These are phyloP conservation scores for Tolypocladium capitatum DNA, from an alignment of 2,329 filamentous ascomycete species.

Conservation along the genomic window DNA sequence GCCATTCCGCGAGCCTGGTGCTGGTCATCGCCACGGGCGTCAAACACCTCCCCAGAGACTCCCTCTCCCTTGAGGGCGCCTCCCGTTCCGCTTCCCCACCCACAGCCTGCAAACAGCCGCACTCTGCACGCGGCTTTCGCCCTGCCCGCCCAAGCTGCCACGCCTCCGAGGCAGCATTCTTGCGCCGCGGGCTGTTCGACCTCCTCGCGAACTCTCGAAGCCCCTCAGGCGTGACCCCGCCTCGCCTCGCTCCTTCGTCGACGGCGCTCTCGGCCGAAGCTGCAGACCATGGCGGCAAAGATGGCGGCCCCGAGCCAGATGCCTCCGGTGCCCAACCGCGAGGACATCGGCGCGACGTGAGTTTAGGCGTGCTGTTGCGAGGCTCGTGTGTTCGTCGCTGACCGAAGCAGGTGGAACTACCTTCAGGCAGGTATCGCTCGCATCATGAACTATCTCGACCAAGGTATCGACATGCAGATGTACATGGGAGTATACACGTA, in stretches of 20 bases:
- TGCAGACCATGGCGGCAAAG: slow-evolving; percentile 18
- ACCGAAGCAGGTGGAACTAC: slow-evolving; percentile 63
- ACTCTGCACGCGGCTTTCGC: background rate
- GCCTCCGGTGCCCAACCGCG: slow-evolving; percentile 46
- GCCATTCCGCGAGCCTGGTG: background rate
- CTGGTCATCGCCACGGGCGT: background rate
- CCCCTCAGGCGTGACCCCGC: slow-evolving; percentile 2
- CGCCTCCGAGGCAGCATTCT: background rate
- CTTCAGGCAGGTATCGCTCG: slow-evolving; percentile 77
- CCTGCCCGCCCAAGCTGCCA: background rate
- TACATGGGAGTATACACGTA: slow-evolving; percentile 97
- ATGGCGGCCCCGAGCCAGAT: slow-evolving; percentile 28
- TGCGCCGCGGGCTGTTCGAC: background rate
- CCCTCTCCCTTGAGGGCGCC: background rate
- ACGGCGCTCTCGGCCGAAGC: background rate
- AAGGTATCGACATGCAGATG: slow-evolving; percentile 88
- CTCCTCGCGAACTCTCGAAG: background rate
- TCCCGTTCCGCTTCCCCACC: background rate
- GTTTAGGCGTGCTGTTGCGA: slow-evolving; percentile 4
- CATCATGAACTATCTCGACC: slow-evolving; percentile 86
- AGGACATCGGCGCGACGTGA: slow-evolving; percentile 44
- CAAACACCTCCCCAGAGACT: background rate
- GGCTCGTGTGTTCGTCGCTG: slow-evolving; percentile 7
- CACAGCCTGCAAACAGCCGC: background rate
- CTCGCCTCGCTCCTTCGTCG: slow-evolving; percentile 1